These are phyloP conservation scores for Aureobasidium subglaciale DNA, from an alignment of 2,329 filamentous ascomycete genomes.

Conservation along the genomic window DNA sequence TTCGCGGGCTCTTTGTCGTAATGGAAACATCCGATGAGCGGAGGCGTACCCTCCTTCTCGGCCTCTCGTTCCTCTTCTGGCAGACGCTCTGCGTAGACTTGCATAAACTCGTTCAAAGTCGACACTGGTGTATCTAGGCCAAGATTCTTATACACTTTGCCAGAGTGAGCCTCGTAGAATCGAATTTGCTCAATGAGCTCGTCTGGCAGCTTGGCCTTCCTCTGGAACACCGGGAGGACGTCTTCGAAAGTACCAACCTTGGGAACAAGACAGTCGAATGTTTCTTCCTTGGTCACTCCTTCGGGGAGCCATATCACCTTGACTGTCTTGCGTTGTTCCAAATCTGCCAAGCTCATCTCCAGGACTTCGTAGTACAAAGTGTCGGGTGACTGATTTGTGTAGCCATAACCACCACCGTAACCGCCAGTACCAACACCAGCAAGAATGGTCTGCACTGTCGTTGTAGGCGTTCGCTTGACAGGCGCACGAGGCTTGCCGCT, in stretches of 20 bases:
- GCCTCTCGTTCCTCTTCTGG: conserved; percentile 56
- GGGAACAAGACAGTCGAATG: conserved; percentile 74
- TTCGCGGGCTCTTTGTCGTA: conserved; percentile 86
- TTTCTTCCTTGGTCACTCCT: conserved; percentile 86
- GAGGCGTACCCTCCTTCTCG: conserved; percentile 55
- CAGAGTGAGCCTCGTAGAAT: conserved; percentile 73
- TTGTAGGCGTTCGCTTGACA: conserved; percentile 64
- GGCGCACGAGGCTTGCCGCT: conserved; percentile 70
- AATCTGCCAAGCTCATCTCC: conserved; percentile 86
- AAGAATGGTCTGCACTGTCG: conserved; percentile 73
- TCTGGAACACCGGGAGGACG: conserved; percentile 65
- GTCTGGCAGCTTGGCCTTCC: conserved; percentile 71
- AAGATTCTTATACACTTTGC: conserved; percentile 79
- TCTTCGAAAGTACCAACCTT: conserved; percentile 79
- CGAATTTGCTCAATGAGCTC: conserved; percentile 68
- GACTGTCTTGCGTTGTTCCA: conserved; percentile 84
- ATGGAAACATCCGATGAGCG: conserved; percentile 75
- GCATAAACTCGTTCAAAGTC: conserved; percentile 77
- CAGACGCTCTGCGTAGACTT: conserved; percentile 72
- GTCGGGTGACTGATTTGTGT: conserved; percentile 53
- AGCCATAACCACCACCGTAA: conserved; percentile 62
- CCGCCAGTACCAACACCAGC: conserved; percentile 48
- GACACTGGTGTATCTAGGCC: conserved; percentile 63
- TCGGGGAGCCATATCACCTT: conserved; percentile 82
- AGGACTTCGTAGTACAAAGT: conserved; percentile 86